These are phyloP conservation scores for Claviceps humidiphila DNA, from an alignment of 2,329 filamentous ascomycete genomes.

Conservation along the genomic window DNA sequence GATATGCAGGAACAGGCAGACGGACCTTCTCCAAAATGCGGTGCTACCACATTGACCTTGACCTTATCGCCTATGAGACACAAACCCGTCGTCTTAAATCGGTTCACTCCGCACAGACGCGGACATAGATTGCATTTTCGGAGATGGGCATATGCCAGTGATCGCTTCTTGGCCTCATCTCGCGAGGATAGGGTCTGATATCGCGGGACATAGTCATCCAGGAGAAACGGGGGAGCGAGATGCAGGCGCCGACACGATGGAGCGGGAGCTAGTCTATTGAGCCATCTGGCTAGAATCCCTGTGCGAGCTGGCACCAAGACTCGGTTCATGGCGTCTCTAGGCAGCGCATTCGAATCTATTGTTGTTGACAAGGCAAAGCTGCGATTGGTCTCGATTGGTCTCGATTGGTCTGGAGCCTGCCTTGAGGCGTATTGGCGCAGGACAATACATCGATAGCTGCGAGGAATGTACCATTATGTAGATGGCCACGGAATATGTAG, in stretches of 20 bases:
- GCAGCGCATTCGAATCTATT: background rate
- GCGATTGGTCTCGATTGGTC: background rate
- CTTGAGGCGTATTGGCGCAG: too few relatives aligned
- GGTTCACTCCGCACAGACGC: conserved; percentile 62
- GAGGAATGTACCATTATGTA: too few relatives aligned
- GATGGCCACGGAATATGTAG: too few relatives aligned
- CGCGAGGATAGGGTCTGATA: conserved; percentile 55
- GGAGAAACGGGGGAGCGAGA: conserved; percentile 52
- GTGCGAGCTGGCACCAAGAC: background rate
- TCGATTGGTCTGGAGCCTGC: background rate
- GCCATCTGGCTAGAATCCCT: background rate
- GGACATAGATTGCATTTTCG: conserved; percentile 73
- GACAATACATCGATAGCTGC: background rate
- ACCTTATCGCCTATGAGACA: conserved; percentile 65
- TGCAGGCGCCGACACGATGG: conserved; percentile 26
- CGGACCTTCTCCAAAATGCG: conserved; percentile 65
- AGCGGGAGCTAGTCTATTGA: background rate
- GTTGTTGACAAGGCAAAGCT: background rate
- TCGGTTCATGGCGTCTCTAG: background rate
- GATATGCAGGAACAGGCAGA: background rate
- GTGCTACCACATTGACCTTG: conserved; percentile 74
- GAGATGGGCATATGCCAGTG: conserved; percentile 60
- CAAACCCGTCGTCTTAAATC: conserved; percentile 64
- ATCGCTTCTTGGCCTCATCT: conserved; percentile 61
- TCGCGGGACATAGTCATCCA: conserved; percentile 61